phyloP scores from a whole-genome alignment of 345 rosid species.

The Aquilaria yunnanensis region DNA sequence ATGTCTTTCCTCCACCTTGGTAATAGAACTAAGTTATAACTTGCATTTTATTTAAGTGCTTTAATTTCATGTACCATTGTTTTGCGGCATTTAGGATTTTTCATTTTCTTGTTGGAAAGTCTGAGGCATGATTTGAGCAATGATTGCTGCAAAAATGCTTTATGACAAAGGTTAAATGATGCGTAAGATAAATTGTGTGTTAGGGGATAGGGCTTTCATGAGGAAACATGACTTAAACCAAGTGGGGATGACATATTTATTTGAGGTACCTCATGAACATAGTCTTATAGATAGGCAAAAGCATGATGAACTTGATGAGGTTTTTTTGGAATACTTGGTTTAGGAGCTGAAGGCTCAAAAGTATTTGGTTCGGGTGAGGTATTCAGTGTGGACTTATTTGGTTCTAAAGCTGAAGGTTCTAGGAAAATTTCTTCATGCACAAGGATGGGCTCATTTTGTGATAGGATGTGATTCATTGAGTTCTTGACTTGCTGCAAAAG shows the following conservation, averaged over 20 bases:
- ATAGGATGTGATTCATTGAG: too few relatives aligned
- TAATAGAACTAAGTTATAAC: not conserved
- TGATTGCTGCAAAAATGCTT: not conserved
- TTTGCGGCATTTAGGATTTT: not conserved
- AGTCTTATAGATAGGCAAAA: too few relatives aligned
- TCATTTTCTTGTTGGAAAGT: not conserved
- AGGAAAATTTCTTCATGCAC: too few relatives aligned
- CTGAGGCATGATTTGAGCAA: not conserved
- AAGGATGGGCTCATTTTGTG: too few relatives aligned
- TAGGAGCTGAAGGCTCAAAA: not conserved
- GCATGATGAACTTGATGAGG: not conserved
- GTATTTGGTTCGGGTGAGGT: not conserved
- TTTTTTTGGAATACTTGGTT: not conserved
- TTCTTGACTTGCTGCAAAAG: not conserved
- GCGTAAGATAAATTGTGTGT: too few relatives aligned
- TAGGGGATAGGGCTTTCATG: too few relatives aligned
- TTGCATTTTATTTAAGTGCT: not conserved
- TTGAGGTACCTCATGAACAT: too few relatives aligned
- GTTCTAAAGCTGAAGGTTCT: too few relatives aligned
- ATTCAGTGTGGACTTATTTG: not conserved
- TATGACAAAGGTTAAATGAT: not conserved
- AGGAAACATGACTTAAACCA: too few relatives aligned
- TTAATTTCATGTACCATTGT: not conserved
- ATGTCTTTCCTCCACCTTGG: not conserved
- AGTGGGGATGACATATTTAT: too few relatives aligned